Conservation (phyloP, 805 yeast genomes). For the Candida manassasensis region DNA sequence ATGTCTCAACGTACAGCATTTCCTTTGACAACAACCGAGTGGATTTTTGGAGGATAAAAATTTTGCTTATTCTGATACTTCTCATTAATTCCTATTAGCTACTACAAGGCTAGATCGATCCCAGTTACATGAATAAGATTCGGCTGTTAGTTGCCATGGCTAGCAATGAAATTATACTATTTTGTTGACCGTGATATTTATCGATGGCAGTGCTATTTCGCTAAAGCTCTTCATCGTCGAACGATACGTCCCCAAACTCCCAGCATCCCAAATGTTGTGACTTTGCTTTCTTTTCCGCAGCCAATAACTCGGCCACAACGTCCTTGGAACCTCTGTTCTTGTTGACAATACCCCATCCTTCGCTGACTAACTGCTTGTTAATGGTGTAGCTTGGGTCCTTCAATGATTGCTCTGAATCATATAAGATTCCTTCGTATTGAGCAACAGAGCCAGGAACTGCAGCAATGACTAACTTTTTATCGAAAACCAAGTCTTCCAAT, state of each 20-base stretch:
- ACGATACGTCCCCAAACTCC: conserved; percentile 71
- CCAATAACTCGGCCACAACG: conserved; percentile 29
- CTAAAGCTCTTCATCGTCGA: conserved; percentile 40
- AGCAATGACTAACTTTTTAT: conserved; percentile 51
- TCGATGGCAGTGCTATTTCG: too few species aligned
- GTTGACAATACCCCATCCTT: conserved; percentile 56
- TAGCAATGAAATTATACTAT: too few species aligned
- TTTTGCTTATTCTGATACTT: too few species aligned
- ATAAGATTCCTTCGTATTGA: conserved; percentile 50
- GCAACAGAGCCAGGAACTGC: conserved; percentile 41
- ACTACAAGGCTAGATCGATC: too few species aligned
- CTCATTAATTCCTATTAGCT: too few species aligned
- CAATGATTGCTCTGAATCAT: conserved; percentile 52
- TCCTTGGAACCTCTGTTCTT: conserved; percentile 28
- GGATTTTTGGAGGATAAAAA: too few species aligned
- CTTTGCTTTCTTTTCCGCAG: conserved; percentile 48
- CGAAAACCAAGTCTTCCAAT: conserved; percentile 50
- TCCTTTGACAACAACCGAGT: too few species aligned
- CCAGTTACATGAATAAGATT: too few species aligned
- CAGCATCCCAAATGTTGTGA: conserved; percentile 57
- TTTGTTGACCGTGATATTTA: too few species aligned
- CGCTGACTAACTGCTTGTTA: conserved; percentile 52
- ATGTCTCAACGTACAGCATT: too few species aligned
- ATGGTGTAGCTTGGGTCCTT: conserved; percentile 53
- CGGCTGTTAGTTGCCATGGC: too few species aligned